Base-by-base conservation (phyloP, 2,329 filamentous ascomycete species). In the Fusarium liriodendri region DNA sequence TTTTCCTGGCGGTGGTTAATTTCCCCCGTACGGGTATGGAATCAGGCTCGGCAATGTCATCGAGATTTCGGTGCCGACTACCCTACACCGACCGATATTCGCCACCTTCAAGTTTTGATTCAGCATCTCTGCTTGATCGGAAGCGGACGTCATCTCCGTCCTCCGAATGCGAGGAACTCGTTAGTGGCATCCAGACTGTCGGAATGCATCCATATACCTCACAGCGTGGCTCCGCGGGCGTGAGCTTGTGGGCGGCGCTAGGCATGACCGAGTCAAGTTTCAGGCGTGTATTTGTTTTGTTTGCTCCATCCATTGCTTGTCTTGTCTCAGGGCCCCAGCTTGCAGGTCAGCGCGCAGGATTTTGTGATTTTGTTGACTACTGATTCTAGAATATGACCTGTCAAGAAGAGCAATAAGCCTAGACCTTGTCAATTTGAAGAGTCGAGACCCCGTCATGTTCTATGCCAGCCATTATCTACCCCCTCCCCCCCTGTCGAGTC, bases 361-460 rank as follows among this genome's bases (percentile, higher is more conserved):
- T 52, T 29, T 64, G 55, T 16, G 9, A 40, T 72, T n/a, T 72
- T n/a, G 33, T 54, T 72, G 62, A 69, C 72, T 74, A 73, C 71
- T 66, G 47, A 69, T 63, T 59, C 60, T 64, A 66, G 55, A 75
- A 64, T 52, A 69, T 76, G 73, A 77, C 67, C 42, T 38, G 60
- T 74, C 72, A 22, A 55, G 64, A 66, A 70, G 59, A 52, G 37
- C 35, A 72, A 18, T 8, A 29, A 69, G 60, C 64, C 62, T 33
- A 52, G 66, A 42, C 66, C 70, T 62, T 73, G 68, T 52, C 57
- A 70, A 20, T 27, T 69, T 40, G 27, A 59, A 77, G 47, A 52
- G 47, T 52, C 47, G 18, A 52, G 47, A 29, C 47, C 25, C 45
- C 4, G 45, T 18, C 16, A 16, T 6, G 22, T 27, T 25, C 16